phyloP scores from a whole-genome alignment of 73 alveolate genomes.

The Urostyla sp. region DNA sequence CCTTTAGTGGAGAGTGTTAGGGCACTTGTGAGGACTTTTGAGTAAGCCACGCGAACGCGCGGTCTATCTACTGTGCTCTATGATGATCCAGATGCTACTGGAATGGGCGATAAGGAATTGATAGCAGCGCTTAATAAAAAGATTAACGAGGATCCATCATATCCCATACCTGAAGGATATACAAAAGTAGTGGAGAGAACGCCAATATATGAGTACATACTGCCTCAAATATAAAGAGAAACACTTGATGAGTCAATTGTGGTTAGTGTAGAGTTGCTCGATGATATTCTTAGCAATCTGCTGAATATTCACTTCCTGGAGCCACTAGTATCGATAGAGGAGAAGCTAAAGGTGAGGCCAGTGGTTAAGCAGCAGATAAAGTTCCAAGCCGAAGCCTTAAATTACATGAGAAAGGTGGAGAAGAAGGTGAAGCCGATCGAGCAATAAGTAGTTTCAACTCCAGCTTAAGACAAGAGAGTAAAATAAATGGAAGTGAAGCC shows the following conservation, averaged over 20 bases:
- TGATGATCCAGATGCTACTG: conserved; percentile 83
- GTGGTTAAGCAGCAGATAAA: conserved; percentile 35
- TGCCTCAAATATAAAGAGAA: conserved; percentile 57
- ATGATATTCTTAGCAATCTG: conserved; percentile 6
- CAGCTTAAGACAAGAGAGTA: conserved; percentile 27
- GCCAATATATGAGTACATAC: conserved; percentile 38
- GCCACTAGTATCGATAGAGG: conserved; percentile 50
- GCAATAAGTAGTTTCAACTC: conserved; percentile 26
- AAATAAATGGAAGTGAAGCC: conserved; percentile 31
- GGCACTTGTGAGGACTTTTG: conserved; percentile 46
- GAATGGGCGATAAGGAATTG: conserved; percentile 70
- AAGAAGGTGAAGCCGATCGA: conserved; percentile 2
- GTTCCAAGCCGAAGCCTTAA: conserved; percentile 44
- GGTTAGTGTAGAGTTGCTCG: conserved; percentile 25
- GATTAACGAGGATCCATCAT: conserved; percentile 62
- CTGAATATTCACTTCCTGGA: conserved; percentile 62
- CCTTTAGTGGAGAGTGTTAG: conserved; percentile 67
- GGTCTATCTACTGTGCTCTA: conserved; percentile 67
- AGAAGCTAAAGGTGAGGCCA: conserved; percentile 60
- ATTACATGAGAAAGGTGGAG: conserved; percentile 48
- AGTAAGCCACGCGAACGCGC: conserved; percentile 53
- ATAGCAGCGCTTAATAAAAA: conserved; percentile 65
- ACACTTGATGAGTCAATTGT: conserved; percentile 39
- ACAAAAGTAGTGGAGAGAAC: conserved; percentile 42
- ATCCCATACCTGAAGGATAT: conserved; percentile 80